phyloP scores from a whole-genome alignment of 305 asterid species.

The Fraxinus latifolia region DNA sequence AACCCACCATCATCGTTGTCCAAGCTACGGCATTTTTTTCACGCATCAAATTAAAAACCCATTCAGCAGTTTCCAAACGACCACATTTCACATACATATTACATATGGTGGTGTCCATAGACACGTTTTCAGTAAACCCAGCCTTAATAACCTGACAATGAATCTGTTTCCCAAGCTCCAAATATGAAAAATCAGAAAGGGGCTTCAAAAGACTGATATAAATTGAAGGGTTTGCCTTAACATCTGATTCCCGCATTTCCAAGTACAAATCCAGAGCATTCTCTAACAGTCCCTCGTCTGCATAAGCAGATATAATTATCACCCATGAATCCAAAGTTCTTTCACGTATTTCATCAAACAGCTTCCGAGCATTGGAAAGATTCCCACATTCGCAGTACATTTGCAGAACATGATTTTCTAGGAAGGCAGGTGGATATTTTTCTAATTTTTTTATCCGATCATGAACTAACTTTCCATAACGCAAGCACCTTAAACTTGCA shows the following conservation, averaged over 20 bases:
- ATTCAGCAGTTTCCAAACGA: slow-evolving; percentile 33
- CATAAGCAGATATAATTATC: slow-evolving; percentile 42
- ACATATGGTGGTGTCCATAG: slow-evolving; percentile 42
- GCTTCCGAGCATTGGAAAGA: slow-evolving; percentile 37
- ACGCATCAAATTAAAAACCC: slow-evolving; percentile 33
- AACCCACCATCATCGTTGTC: slow-evolving; percentile 59
- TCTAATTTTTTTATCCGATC: slow-evolving; percentile 15
- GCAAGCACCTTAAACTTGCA: slow-evolving; percentile 34
- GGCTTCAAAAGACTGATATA: slow-evolving; percentile 38
- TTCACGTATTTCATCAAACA: slow-evolving; percentile 55
- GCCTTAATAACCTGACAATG: slow-evolving; percentile 50
- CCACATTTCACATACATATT: slow-evolving; percentile 55
- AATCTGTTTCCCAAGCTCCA: slow-evolving; percentile 50
- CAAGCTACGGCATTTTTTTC: slow-evolving; percentile 47
- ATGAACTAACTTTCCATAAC: slow-evolving; percentile 40
- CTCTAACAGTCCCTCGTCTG: slow-evolving; percentile 33
- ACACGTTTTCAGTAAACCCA: slow-evolving; percentile 39
- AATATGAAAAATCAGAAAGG: slow-evolving; percentile 25
- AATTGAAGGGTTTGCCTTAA: slow-evolving; percentile 25
- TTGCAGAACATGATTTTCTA: slow-evolving; percentile 24
- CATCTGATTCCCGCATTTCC: slow-evolving; percentile 27
- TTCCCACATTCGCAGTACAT: slow-evolving; percentile 52
- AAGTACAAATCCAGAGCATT: slow-evolving; percentile 33
- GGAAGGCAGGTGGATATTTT: slow-evolving; percentile 32
- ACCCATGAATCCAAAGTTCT: slow-evolving; percentile 38